Percentiles rank a stretch among this genome's conserved stretches.
phyloP scores from a whole-genome alignment of 129 eudicot species.

The Saposhnikovia divaricata region DNA sequence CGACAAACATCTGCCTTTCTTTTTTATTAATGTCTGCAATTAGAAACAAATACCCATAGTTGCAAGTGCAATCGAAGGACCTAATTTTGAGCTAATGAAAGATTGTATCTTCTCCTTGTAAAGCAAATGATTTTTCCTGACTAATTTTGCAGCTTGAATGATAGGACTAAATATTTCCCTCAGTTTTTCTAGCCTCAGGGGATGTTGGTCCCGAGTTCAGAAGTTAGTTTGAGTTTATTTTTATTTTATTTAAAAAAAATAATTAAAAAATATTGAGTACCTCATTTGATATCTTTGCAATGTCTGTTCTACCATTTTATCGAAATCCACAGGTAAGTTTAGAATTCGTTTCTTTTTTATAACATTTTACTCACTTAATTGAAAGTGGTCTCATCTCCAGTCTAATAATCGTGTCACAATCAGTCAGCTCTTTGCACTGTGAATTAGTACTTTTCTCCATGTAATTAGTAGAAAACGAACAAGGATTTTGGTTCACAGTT shows the following conservation, averaged over 20 bases:
- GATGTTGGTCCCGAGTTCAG: neutral
- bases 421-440: slow-evolving; percentile 14
- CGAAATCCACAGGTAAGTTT: slow-evolving; percentile 11
- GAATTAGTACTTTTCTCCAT: too few relatives aligned
- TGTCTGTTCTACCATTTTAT: slow-evolving; percentile 11
- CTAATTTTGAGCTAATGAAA: slow-evolving; percentile 60
- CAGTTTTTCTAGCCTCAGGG: slow-evolving; percentile 29
- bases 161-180: slow-evolving; percentile 15
- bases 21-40: too few relatives aligned
- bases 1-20: too few relatives aligned
- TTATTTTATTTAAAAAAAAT: neutral
- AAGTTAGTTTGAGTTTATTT: neutral
- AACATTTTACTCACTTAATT: slow-evolving; percentile 13
- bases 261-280: slow-evolving; percentile 9
- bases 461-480: too few relatives aligned
- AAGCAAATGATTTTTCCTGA: slow-evolving; percentile 4
- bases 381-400: slow-evolving; percentile 21
- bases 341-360: too few relatives aligned
- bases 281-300: slow-evolving; percentile 22
- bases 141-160: neutral
- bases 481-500: too few relatives aligned
- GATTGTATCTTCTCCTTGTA: slow-evolving; percentile 45
- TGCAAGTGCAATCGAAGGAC: slow-evolving; percentile 11
- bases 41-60: neutral
- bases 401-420: slow-evolving; percentile 4